Percentiles rank a stretch among this genome's conserved stretches.
Evolutionary conservation across 1,284 basidiomycete species (phyloP).

Genomic region (Sporisorium graminicola): DNA sequence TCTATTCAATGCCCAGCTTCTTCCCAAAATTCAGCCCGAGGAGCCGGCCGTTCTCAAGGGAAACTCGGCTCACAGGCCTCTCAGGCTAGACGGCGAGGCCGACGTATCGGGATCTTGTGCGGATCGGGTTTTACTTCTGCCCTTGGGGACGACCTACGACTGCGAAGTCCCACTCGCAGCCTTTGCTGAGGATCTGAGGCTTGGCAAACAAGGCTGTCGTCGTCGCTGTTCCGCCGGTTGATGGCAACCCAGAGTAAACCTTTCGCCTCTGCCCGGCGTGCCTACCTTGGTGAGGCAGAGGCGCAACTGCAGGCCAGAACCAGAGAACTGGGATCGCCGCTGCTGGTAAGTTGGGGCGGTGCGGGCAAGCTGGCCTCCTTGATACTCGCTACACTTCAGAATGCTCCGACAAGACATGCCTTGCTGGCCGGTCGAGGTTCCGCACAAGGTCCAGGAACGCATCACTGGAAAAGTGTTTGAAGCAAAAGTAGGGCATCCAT

Average conservation of each 20-base stretch:
- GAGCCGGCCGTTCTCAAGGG: neutral
- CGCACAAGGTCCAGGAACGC: neutral
- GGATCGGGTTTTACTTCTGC: no score
- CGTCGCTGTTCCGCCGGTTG: no score
- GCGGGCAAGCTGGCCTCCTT: no score
- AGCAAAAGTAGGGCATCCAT: neutral
- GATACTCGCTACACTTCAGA: neutral
- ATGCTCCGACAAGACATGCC: no score
- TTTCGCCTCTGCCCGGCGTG: neutral
- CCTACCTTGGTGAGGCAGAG: neutral
- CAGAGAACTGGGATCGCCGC: neutral
- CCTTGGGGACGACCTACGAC: no score
- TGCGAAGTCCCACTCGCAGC: no score
- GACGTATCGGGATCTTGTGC: neutral
- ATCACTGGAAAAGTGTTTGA: neutral
- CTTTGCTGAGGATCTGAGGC: no score
- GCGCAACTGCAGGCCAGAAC: neutral
- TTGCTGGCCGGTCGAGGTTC: neutral
- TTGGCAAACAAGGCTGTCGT: no score
- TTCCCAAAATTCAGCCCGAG: neutral
- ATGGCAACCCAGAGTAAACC: neutral
- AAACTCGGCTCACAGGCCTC: no score
- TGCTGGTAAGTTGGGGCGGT: neutral
- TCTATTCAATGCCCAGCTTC: neutral
- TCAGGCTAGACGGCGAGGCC: no score